These are phyloP conservation scores for Inga laurina DNA, from an alignment of 306 rosid genomes.

Conservation along the genomic window DNA sequence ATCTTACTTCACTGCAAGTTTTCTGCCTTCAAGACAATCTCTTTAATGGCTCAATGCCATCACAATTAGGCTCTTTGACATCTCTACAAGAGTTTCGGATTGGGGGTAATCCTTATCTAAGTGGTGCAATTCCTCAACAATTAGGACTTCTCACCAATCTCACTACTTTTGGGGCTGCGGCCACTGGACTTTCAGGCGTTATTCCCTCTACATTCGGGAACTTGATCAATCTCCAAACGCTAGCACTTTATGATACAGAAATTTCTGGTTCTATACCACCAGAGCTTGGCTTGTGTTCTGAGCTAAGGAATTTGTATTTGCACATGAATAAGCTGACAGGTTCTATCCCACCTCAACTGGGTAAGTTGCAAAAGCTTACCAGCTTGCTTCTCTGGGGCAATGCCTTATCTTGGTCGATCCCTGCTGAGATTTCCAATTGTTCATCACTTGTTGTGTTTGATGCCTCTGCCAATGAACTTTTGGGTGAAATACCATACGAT, in stretches of 20 bases:
- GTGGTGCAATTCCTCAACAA: constrained; percentile 74
- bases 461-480: constrained; percentile 74
- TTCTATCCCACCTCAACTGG: constrained; percentile 67
- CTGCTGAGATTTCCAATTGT: constrained; percentile 80
- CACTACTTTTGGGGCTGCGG: constrained; percentile 91
- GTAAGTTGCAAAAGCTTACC: constrained; percentile 81
- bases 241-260: constrained; percentile 87
- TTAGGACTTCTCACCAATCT: constrained; percentile 79
- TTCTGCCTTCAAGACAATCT: constrained; percentile 83
- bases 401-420: constrained; percentile 71
- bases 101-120: constrained; percentile 88
- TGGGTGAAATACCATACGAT: constrained; percentile 75
- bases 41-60: constrained; percentile 81
- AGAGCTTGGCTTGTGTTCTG: constrained; percentile 79
- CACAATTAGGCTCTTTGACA: constrained; percentile 70
- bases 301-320: constrained; percentile 77
- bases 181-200: constrained; percentile 83
- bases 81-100: constrained; percentile 85
- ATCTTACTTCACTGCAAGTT: constrained; percentile 71
- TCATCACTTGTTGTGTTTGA: constrained; percentile 83
- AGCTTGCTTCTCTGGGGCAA: constrained; percentile 87
- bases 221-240: constrained; percentile 75
- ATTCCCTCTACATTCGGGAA: constrained; percentile 87
- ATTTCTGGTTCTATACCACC: constrained; percentile 75
- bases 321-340: constrained; percentile 88